These are phyloP conservation scores for Pseudogymnoascus sp. DNA, from an alignment of 2,329 filamentous ascomycete genomes.

Conservation along the genomic window DNA sequence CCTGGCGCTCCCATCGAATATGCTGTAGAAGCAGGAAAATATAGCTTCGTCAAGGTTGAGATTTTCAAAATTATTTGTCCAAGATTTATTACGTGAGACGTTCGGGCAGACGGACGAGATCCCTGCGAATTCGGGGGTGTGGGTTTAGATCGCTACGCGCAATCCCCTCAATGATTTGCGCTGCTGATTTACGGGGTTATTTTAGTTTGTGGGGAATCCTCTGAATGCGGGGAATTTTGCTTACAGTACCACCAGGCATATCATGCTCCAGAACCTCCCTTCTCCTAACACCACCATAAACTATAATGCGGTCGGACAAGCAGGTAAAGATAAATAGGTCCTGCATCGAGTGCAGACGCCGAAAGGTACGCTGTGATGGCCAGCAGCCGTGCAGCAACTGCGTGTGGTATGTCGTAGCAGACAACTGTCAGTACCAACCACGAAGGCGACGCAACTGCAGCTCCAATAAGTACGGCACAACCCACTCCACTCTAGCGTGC, in stretches of 20 bases:
- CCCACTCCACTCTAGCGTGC: constrained; percentile 1
- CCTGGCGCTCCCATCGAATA: background rate
- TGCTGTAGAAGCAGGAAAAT: background rate
- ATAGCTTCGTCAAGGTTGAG: background rate
- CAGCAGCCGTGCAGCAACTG: constrained; percentile 7
- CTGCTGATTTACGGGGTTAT: background rate
- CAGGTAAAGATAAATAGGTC: constrained; percentile 10
- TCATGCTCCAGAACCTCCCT: background rate
- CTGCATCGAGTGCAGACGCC: constrained; percentile 10
- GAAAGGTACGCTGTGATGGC: constrained; percentile 10
- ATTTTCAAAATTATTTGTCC: background rate
- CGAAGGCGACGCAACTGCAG: constrained; percentile 8
- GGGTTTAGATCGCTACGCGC: background rate
- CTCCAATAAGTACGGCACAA: constrained; percentile 5
- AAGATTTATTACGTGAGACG: background rate
- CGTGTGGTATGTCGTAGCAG: constrained; percentile 7
- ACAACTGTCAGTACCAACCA: constrained; percentile 8
- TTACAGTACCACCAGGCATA: background rate
- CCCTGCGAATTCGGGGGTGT: background rate
- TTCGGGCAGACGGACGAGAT: background rate
- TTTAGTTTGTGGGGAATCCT: constrained; percentile 1
- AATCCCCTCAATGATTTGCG: background rate
- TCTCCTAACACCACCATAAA: background rate
- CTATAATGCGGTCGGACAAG: constrained; percentile 8
- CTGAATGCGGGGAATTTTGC: constrained; percentile 3